Conservation (phyloP, 176 grass and related monocot species). For the Ananas comosus region DNA sequence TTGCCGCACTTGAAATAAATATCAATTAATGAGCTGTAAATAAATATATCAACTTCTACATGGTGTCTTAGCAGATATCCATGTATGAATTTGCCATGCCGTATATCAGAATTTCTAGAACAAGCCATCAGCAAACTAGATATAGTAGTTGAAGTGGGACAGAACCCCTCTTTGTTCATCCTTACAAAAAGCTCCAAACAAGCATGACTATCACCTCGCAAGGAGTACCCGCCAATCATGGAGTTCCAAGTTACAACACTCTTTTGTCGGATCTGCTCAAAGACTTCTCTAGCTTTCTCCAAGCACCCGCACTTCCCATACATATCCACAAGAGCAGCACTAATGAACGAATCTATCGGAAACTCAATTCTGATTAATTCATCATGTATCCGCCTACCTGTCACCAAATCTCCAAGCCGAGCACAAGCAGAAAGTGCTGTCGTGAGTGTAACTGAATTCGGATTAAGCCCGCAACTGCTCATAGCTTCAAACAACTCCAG, state of each 20-base stretch:
- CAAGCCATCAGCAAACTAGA: conserved; percentile 22
- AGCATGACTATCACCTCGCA: conserved; percentile 1
- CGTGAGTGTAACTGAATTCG: conserved; percentile 17
- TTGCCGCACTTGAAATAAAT: conserved; percentile 16
- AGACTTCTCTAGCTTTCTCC: conserved; percentile 16
- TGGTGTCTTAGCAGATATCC: conserved; percentile 12
- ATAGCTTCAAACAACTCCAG: conserved; percentile 15
- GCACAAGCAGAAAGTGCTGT: conserved; percentile 20
- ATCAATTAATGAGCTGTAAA: conserved; percentile 16
- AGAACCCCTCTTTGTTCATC: conserved; percentile 9
- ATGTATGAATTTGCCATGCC: conserved; percentile 16
- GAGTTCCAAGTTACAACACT: conserved; percentile 24
- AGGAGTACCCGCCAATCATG: conserved; percentile 24
- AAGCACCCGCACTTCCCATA: conserved; percentile 25
- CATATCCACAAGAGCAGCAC: conserved; percentile 22
- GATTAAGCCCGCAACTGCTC: conserved; percentile 12
- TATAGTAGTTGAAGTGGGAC: conserved; percentile 16
- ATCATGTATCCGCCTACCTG: conserved; percentile 10
- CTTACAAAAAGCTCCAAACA: conserved; percentile 14
- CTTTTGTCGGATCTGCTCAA: conserved; percentile 14
- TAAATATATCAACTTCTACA: conserved; percentile 14
- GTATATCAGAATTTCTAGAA: conserved; percentile 5
- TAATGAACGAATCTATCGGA: conserved; percentile 16
- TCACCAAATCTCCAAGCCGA: conserved; percentile 11
- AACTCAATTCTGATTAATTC: conserved; percentile 2